Percentiles rank a stretch among this genome's conserved stretches.
Conservation (phyloP, 176 grass and related monocot species). For the Ananas comosus region DNA sequence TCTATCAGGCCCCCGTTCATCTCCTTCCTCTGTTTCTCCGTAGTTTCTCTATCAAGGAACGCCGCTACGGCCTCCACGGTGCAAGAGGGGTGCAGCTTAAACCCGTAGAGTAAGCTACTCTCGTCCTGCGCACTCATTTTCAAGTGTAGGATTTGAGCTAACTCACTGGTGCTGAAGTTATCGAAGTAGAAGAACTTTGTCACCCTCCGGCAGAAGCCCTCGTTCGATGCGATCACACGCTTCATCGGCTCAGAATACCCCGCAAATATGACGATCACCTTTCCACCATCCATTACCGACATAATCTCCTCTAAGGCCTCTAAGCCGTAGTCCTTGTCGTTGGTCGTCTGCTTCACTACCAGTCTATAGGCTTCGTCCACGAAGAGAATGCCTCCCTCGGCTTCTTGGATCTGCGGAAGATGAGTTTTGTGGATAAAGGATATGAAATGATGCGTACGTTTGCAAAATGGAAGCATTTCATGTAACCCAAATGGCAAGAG, state of each 20-base stretch:
- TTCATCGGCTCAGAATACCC: conserved; percentile 93
- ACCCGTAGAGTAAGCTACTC: conserved; percentile 59
- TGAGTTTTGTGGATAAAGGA: background rate
- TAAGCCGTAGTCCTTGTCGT: conserved; percentile 96
- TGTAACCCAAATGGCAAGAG: background rate
- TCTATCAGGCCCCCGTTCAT: conserved; percentile 90
- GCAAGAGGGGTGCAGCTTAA: conserved; percentile 65
- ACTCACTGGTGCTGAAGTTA: conserved; percentile 64
- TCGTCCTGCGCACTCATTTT: conserved; percentile 52
- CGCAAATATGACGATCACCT: conserved; percentile 82
- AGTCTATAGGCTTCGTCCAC: conserved; percentile 98
- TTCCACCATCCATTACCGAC: conserved; percentile 90
- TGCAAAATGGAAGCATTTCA: background rate
- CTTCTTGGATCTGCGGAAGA: conserved; percentile 63
- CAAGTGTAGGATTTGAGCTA: conserved; percentile 73
- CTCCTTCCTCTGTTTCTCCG: conserved; percentile 45
- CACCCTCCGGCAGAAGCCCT: conserved; percentile 86
- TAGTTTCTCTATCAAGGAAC: conserved; percentile 56
- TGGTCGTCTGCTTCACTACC: conserved; percentile 72
- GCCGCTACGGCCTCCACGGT: conserved; percentile 34
- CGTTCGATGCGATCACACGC: conserved; percentile 75
- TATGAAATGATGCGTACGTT: background rate
- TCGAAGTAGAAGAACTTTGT: conserved; percentile 83
- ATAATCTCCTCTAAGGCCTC: conserved; percentile 99
- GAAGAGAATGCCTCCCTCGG: conserved; percentile 86